Conservation (phyloP, 208 protist species). For the Acanthamoeba healyi region DNA sequence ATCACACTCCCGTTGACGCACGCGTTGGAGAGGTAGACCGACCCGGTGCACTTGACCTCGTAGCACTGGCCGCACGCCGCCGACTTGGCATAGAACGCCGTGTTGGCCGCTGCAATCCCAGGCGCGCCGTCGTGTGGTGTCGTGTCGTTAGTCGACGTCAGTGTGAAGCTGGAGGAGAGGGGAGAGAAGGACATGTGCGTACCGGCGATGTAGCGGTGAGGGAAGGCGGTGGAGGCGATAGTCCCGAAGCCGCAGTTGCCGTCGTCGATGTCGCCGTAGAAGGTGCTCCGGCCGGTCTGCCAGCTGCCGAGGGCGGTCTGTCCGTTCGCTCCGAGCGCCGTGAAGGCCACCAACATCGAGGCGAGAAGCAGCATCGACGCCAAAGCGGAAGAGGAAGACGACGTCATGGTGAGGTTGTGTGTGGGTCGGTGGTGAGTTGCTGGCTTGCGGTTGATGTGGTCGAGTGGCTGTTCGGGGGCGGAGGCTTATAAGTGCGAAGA, state of each 20-base stretch:
- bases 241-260: conserved; percentile 51
- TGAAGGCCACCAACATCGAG: background rate
- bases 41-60: conserved; percentile 47
- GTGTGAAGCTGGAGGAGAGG: background rate
- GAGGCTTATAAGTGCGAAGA: too few relatives aligned
- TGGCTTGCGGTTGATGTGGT: too few relatives aligned
- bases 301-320: background rate
- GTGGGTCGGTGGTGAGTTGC: too few relatives aligned
- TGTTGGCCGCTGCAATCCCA: conserved; percentile 51
- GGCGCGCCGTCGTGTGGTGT: too few relatives aligned
- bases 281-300: conserved; percentile 39
- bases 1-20: conserved; percentile 19
- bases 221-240: background rate
- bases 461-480: too few relatives aligned
- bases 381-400: background rate
- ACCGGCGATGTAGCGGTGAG: conserved; percentile 19
- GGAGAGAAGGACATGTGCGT: background rate
- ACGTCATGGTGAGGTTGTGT: background rate
- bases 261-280: conserved; percentile 5
- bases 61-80: conserved; percentile 33
- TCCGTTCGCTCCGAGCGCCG: background rate
- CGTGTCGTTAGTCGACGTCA: too few relatives aligned
- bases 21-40: conserved; percentile 2
- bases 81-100: conserved; percentile 31
- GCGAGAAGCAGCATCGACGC: background rate